phyloP scores from a whole-genome alignment of 2,329 filamentous ascomycete genomes.

The Ascochyta koolunga region DNA sequence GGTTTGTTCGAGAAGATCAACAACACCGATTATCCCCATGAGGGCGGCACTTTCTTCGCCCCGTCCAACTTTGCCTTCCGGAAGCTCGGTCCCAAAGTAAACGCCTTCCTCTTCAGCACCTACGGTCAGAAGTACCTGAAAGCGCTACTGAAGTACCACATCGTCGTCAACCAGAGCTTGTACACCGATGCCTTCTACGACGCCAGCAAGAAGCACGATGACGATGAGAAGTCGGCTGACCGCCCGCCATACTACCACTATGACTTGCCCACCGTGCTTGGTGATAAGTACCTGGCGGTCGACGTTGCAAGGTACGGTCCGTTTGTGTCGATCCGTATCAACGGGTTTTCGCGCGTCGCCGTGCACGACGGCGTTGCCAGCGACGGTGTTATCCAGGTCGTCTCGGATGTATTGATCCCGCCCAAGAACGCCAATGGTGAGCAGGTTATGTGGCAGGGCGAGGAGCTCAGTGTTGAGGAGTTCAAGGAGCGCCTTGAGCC shows the following conservation, averaged over 20 bases:
- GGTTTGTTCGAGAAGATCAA: constrained; percentile 68
- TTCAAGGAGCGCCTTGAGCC: constrained; percentile 59
- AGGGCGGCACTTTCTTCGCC: constrained; percentile 79
- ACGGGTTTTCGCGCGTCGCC: constrained; percentile 70
- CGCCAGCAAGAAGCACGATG: constrained; percentile 42
- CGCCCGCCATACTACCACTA: constrained; percentile 62
- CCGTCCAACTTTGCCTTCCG: constrained; percentile 82
- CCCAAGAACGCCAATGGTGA: constrained; percentile 59
- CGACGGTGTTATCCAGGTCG: constrained; percentile 83
- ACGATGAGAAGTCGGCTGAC: constrained; percentile 23
- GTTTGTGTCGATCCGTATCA: constrained; percentile 74
- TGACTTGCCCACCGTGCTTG: constrained; percentile 75
- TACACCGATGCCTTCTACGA: constrained; percentile 85
- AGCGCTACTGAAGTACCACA: constrained; percentile 79
- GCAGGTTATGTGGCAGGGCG: constrained; percentile 49
- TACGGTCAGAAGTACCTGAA: constrained; percentile 76
- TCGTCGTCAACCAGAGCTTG: constrained; percentile 74
- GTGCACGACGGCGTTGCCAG: constrained; percentile 73
- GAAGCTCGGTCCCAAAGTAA: constrained; percentile 72
- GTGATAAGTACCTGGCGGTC: constrained; percentile 69
- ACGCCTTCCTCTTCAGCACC: constrained; percentile 84
- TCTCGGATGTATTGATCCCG: constrained; percentile 76
- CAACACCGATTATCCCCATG: constrained; percentile 54
- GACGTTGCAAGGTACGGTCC: constrained; percentile 74
- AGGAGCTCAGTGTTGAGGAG: constrained; percentile 64